Evolutionary conservation across 164 flowering plant species (phyloP), one percentile per base, ranked within the genome.

Genomic region (Aristolochia fimbriata): DNA sequence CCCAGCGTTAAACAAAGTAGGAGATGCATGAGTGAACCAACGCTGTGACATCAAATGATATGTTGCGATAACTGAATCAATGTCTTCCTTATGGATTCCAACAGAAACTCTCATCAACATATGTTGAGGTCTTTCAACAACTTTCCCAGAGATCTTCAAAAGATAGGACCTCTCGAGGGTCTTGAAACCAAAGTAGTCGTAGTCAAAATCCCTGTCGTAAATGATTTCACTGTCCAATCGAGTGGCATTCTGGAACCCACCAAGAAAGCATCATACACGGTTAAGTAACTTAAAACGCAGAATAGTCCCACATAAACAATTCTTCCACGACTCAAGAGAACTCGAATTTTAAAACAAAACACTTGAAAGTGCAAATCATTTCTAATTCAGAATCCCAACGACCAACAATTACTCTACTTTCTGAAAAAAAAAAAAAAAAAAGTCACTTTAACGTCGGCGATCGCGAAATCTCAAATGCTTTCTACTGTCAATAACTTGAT

Each of bases 11-110:
- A 94, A 94, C 59, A 91, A 91, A 21, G 99, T 94, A 1, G 99
- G 99, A 53, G 99, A 91, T 16, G 99, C 99, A 87, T 91, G 99
- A 48, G 96, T 88, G 77, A 91, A 94, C 99, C 97, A 91, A 55
- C 97, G 75, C 61, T 94, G 99, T 54, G 99, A 94, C 96, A 94
- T 87, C 70, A 91, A 58, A 76, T 94, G 97, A 67, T 94, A 94
- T 55, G 97, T 94, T 66, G 71, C 79, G 71, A 94, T 71, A n/a
- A 60, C 97, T 62, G 96, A 87, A 11, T 86, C 96, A 71, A 94
- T 88, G 57, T 94, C 91, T 71, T 85, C 83, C 76, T 88, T 94
- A 77, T 91, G 99, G 67, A 94, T 88, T 17, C 99, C 99, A 79
- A 94, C 91, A 76, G 96, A 70, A 67, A 94, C 99, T 71, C 99